Evolutionary conservation across 2,329 filamentous ascomycete genomes (phyloP).

Genomic region (Apiospora phragmitis): DNA sequence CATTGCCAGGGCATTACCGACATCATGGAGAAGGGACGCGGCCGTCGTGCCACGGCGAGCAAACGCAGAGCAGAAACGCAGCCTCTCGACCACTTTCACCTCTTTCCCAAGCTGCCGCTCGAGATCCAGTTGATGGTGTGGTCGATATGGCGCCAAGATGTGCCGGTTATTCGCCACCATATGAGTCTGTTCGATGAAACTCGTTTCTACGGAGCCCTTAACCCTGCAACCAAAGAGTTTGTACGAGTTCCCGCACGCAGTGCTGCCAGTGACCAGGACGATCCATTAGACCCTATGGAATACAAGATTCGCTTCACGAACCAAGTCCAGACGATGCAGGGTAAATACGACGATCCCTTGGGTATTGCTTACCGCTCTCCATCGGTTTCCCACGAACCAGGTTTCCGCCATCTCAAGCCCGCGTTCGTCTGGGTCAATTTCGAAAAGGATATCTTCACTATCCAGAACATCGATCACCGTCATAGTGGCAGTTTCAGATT

Average conservation of each 20-base stretch:
- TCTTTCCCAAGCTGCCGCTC: background rate
- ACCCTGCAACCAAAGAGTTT: background rate
- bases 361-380: background rate
- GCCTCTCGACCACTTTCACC: background rate
- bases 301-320: background rate
- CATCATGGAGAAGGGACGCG: background rate
- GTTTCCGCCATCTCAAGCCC: background rate
- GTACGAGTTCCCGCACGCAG: background rate
- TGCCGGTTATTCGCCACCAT: background rate
- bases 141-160: background rate
- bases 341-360: background rate
- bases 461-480: background rate
- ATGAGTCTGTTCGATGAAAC: background rate
- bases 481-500: background rate
- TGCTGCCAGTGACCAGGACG: background rate
- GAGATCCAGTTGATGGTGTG: background rate
- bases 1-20: background rate
- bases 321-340: background rate
- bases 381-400: background rate
- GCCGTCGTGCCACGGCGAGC: background rate
- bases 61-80: background rate
- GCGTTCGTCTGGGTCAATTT: conserved; percentile 9
- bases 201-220: background rate
- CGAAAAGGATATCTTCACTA: background rate
- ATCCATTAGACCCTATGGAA: background rate